These are phyloP conservation scores for Thelephora aurantiotincta DNA, from an alignment of 768 basidiomycete species.

Conservation along the genomic window DNA sequence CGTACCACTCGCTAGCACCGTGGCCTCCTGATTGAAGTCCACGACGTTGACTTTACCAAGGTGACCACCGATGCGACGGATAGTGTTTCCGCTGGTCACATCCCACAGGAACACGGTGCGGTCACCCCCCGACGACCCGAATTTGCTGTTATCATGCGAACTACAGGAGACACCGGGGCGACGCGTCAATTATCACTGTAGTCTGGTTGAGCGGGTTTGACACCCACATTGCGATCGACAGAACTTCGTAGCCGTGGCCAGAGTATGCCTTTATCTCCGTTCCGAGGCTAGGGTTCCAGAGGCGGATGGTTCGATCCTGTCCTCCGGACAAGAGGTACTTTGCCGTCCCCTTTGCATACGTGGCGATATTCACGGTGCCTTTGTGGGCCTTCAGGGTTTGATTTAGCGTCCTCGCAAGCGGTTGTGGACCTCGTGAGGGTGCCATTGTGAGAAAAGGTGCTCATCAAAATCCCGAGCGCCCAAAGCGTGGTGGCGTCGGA, in stretches of 20 bases:
- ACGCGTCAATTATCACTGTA: not conserved
- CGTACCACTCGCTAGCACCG: conserved; percentile 77
- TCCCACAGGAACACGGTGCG: conserved; percentile 93
- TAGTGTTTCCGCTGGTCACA: conserved; percentile 75
- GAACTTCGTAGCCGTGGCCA: conserved; percentile 92
- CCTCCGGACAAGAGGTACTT: conserved; percentile 91
- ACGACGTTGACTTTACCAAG: conserved; percentile 84
- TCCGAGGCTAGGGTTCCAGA: conserved; percentile 84
- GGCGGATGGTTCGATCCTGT: conserved; percentile 74
- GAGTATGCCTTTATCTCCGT: conserved; percentile 84
- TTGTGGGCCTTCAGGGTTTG: conserved; percentile 51
- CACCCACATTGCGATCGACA: conserved; percentile 81
- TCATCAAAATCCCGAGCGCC: no score
- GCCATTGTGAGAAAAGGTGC: conserved; percentile 13
- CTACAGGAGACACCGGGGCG: conserved; percentile 22
- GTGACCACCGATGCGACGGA: conserved; percentile 76
- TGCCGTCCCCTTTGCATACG: conserved; percentile 78
- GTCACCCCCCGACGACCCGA: conserved; percentile 91
- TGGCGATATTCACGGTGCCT: conserved; percentile 82
- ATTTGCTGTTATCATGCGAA: conserved; percentile 85
- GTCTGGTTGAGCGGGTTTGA: not conserved
- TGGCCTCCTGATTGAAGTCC: conserved; percentile 80
- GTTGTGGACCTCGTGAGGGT: conserved; percentile 23
- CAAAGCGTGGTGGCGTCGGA: no score
- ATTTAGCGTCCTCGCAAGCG: conserved; percentile 48